Base-by-base conservation (phyloP, 257 asterid genomes). In the Knoxia roxburghii region DNA sequence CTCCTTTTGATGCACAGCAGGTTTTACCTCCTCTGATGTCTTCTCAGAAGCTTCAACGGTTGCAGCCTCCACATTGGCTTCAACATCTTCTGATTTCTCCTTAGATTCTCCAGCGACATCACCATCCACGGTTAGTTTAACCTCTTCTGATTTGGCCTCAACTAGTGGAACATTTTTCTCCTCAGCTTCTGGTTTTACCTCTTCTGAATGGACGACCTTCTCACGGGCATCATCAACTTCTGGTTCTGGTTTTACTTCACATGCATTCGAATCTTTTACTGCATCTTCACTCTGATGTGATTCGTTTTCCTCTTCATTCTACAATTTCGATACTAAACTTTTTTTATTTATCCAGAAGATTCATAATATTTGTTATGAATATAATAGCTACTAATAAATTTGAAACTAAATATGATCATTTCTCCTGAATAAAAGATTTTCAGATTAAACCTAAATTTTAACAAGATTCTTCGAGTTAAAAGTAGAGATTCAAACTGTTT, bases 211-310 rank as follows among this genome's bases (percentile, higher is more conserved):
- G 53, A 48, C 10, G 9, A 1, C 5, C 51, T 46, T 48, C 46
- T 41, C 5, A 18, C 18, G 0, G 18, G 18, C 3, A 3, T 11
- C 53, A 15, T 48, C 53, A 48, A 20, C 53, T 18, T 1, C 7
- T 48, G 7, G 53, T 48, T 21, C 65, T 40, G 72, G 59, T 33
- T 75, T 73, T 21, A 60, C 52, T 65, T 51, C 76, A 29, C 74
- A 45, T 30, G 67, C 59, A 32, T 45, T 74, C 55, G 68, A 35
- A 48, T 13, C 62, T 72, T 72, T 8, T 26, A 56, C 46, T 8
- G 56, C 59, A 12, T 21, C n/a, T 49, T 48, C 69, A n/a, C 35
- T 64, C 58, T 65, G 13, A 39, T 15, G 51, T 49, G 62, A 65
- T 33, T 33, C 58, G 21, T 54, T 45, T 60, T 66, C 52, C 46